A percentile compares a stretch with the other conserved stretches of the same genome.
Conservation (phyloP, 2,329 filamentous ascomycete species). For the Cladosporium sp. region DNA sequence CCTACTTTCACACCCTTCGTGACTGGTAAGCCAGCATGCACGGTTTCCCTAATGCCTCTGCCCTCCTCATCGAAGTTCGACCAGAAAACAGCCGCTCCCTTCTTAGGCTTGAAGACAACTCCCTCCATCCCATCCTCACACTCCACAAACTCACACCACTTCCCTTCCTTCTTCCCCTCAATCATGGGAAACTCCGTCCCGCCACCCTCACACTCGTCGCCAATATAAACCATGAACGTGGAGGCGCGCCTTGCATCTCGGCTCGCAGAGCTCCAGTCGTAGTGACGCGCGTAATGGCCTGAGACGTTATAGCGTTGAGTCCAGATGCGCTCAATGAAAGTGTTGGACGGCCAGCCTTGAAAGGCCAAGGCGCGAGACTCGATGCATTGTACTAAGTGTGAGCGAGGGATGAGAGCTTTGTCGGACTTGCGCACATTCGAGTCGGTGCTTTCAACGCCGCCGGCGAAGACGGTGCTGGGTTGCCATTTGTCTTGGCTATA, state of each 20-base stretch:
- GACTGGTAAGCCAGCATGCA: slow-evolving; percentile 59
- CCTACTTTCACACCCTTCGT: slow-evolving; percentile 54
- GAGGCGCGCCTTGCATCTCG: slow-evolving; percentile 40
- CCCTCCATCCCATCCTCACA: slow-evolving; percentile 44
- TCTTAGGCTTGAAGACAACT: slow-evolving; percentile 55
- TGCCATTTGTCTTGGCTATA: slow-evolving; percentile 44
- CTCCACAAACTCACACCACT: slow-evolving; percentile 57
- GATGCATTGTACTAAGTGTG: slow-evolving; percentile 52
- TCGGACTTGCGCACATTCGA: slow-evolving; percentile 51
- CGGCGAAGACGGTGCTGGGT: slow-evolving; percentile 53
- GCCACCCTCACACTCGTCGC: slow-evolving; percentile 51
- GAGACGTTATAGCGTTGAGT: slow-evolving; percentile 55
- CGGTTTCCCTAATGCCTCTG: slow-evolving; percentile 54
- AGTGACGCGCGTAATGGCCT: slow-evolving; percentile 58
- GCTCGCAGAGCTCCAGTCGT: slow-evolving; percentile 50
- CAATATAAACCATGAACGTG: slow-evolving; percentile 61
- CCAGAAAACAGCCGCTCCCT: slow-evolving; percentile 60
- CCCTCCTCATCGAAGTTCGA: slow-evolving; percentile 56
- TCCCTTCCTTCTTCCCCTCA: slow-evolving; percentile 30
- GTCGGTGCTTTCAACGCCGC: slow-evolving; percentile 45
- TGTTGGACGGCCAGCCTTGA: slow-evolving; percentile 56
- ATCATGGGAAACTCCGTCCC: slow-evolving; percentile 59
- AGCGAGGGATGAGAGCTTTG: slow-evolving; percentile 46
- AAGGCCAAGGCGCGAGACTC: slow-evolving; percentile 55
- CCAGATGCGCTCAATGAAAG: slow-evolving; percentile 59